Conservation (phyloP, 352 stramenopile genomes). For the Globisporangium apiculatum region DNA sequence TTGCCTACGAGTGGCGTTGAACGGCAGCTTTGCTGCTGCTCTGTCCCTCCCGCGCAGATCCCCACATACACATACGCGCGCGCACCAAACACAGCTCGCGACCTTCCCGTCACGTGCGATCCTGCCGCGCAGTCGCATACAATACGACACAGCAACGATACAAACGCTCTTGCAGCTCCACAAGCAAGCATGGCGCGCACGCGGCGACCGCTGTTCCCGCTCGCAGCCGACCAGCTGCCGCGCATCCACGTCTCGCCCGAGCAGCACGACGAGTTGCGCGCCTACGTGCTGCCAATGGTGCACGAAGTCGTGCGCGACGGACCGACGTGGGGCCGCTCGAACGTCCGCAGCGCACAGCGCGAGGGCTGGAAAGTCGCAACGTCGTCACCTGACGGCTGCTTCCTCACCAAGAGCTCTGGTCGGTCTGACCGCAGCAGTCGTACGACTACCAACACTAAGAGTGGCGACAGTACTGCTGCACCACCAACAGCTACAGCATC, state of each 20-base stretch:
- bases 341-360: constrained; percentile 33
- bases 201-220: constrained; percentile 27
- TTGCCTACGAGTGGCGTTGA: too few relatives aligned
- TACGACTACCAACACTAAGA: neutral
- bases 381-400: constrained; percentile 33
- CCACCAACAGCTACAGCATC: neutral
- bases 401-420: constrained; percentile 40
- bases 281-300: constrained; percentile 44
- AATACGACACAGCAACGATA: neutral
- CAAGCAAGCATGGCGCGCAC: neutral
- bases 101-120: too few relatives aligned
- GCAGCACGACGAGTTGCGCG: constrained; percentile 59
- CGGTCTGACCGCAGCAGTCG: constrained; percentile 3
- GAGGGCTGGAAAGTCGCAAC: constrained; percentile 51
- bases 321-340: constrained; percentile 54
- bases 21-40: too few relatives aligned
- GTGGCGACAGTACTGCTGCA: neutral
- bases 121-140: neutral
- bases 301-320: constrained; percentile 47
- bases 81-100: too few relatives aligned
- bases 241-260: constrained; percentile 33
- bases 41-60: too few relatives aligned
- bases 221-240: constrained; percentile 42
- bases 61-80: too few relatives aligned
- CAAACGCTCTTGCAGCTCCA: neutral